These are phyloP conservation scores for Gymnopus androsaceus DNA, from an alignment of 1,284 basidiomycete genomes.

Conservation along the genomic window DNA sequence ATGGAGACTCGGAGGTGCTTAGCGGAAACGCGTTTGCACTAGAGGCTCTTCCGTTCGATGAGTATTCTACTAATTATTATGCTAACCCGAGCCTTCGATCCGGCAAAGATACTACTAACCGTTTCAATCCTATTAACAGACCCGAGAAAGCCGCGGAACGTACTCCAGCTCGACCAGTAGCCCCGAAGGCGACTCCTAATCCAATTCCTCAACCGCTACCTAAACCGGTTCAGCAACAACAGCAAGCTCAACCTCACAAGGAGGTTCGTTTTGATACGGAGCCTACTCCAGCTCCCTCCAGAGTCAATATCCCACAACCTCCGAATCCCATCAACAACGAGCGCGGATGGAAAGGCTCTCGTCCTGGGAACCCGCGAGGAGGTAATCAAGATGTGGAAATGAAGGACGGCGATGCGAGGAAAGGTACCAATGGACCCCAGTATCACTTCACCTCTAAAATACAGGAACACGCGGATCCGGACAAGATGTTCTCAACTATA, in stretches of 20 bases:
- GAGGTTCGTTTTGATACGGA: too few relatives aligned
- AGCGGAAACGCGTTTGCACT: too few relatives aligned
- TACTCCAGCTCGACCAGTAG: too few relatives aligned
- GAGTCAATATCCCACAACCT: not conserved
- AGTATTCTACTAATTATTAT: too few relatives aligned
- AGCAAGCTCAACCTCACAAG: not conserved
- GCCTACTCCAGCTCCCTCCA: not conserved
- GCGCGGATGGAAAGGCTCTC: not conserved
- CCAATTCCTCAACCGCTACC: not conserved
- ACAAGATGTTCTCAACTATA: not conserved
- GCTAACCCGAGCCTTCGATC: too few relatives aligned
- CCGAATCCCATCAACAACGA: not conserved
- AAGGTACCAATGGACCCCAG: not conserved
- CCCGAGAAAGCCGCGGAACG: too few relatives aligned
- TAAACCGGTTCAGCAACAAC: not conserved
- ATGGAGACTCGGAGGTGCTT: too few relatives aligned
- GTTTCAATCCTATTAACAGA: too few relatives aligned
- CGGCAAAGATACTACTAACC: too few relatives aligned
- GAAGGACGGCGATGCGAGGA: not conserved
- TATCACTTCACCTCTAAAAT: constrained; percentile 3
- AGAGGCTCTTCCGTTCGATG: too few relatives aligned
- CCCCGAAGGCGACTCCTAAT: too few relatives aligned
- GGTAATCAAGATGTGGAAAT: not conserved
- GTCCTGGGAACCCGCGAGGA: not conserved
- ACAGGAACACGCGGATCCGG: not conserved